Base-by-base conservation (phyloP, 495 filamentous ascomycete genomes). In the Aspergillus haitiensis region DNA sequence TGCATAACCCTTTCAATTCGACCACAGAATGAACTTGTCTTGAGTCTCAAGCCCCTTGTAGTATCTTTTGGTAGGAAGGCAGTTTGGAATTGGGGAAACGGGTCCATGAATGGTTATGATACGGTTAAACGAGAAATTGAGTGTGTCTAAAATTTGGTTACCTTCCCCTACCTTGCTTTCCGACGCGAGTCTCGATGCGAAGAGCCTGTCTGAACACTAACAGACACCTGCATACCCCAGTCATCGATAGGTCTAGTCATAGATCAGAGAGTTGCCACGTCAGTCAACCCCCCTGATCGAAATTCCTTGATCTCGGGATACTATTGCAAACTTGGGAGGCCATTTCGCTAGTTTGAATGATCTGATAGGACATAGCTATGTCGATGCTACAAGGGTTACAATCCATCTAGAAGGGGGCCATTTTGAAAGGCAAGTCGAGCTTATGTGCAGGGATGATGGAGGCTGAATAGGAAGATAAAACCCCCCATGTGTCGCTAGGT, bases 181-280 rank as follows among this genome's bases (percentile, higher is more conserved):
- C 16, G 45, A 37, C 47, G 44, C 47, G 54, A 60, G 60, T 50
- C 32, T 51, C 31, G 15, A 9, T 49, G 36, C 36, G 36, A 40
- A 58, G n/a, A 10, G 18, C 18, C 15, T 31, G 58, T 64, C 40
- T 62, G 48, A 57, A 50, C 37, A 32, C 56, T 39, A 42, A 52
- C 40, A 58, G 47, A 50, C 37, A 54, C 48, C 31, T 62, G 58
- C 64, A 58, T 56, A 21, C 56, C 61, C 31, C 15, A 9, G 44
- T 12, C n/a, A 37, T 55, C 50, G 45, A 58, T 57, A 61, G 56
- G 65, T 59, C 52, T 27, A 51, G 51, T 50, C n/a, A 42, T 36
- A 44, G 53, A 60, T 52, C 50, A 50, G 47, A 52, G 55, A 55
- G 45, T 55, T 65, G 65, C 65, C 65, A 68, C 65, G 65, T 68